Evolutionary conservation across 306 rosid species (phyloP), one percentile per base, ranked within the genome.

Genomic region (Medicago arabica): DNA sequence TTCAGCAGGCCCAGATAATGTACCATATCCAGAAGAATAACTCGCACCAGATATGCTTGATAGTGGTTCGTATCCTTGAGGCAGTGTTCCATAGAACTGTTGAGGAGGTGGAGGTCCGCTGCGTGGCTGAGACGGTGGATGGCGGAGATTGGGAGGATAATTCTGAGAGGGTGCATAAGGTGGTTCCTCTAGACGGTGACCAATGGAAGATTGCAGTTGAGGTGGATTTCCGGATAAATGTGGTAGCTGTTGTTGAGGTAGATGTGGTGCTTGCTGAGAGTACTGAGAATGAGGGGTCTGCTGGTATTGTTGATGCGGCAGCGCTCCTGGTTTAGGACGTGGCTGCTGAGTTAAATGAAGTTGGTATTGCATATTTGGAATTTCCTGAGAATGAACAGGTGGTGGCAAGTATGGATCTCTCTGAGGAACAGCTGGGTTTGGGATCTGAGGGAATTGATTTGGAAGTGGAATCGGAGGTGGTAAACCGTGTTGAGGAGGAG

Each of bases 101-200:
- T n/a, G n/a, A n/a, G n/a, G n/a, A n/a, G n/a, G n/a, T n/a, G n/a
- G n/a, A n/a, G n/a, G n/a, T n/a, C n/a, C n/a, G n/a, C n/a, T n/a
- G n/a, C n/a, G n/a, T n/a, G n/a, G n/a, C n/a, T n/a, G n/a, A n/a
- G n/a, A n/a, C 61, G 90, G 89, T n/a, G 87, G 85, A 77, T 89
- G 92, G 43, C 86, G 90, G 68, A 79, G 77, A 79, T 57, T 86
- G 25, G 91, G 90, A 50, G 89, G 87, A 79, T 83, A 89, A 85
- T 15, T 89, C 78, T 85, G 97, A 75, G 93, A 71, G 79, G 97
- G 83, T 80, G 54, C 74, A 64, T 86, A 91, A 36, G 95, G 82
- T 31, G 89, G 50, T 82, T 93, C 96, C 79, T 93, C 98, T 36
- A 81, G 77, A 76, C 81, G 98, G 79, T 91, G 97, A 61, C 82